Evolutionary conservation across 257 asterid genomes (phyloP).

Genomic region (Solanum habrochaites): DNA sequence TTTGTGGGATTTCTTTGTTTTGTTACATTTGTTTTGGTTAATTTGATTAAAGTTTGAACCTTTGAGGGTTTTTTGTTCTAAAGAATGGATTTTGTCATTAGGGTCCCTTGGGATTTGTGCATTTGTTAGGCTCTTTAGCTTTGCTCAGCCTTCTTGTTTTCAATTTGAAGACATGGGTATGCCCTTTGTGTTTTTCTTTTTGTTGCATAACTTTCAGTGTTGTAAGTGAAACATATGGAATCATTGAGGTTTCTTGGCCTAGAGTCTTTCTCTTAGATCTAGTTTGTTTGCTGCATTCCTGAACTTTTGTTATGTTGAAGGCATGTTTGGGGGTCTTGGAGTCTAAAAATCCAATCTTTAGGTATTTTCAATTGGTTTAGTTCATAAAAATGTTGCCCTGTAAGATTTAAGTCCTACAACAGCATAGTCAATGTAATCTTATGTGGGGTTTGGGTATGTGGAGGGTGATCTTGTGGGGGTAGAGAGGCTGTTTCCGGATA

Average conservation of each 20-base stretch:
- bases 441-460: neutral
- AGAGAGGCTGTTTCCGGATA: neutral
- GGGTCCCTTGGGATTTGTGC: slow-evolving; percentile 7
- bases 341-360: neutral
- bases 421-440: neutral
- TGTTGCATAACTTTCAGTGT: neutral
- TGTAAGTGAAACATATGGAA: neutral
- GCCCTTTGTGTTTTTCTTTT: neutral
- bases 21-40: neutral
- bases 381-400: neutral
- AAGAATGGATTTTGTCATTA: slow-evolving; percentile 1
- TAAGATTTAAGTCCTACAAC: neutral
- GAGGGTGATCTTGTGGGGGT: neutral
- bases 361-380: neutral
- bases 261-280: slow-evolving; percentile 20
- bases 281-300: neutral
- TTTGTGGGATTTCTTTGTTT: neutral
- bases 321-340: neutral
- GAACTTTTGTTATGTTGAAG: neutral
- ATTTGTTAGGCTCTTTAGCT: slow-evolving; percentile 6
- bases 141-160: neutral
- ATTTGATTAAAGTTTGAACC: neutral
- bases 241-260: neutral
- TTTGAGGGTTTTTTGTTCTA: neutral
- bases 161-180: slow-evolving; percentile 29